Percentiles rank a stretch among this genome's conserved stretches.
Evolutionary conservation across 192 early-diverging fungal species (phyloP).

Genomic region (Geosiphon pyriformis): DNA sequence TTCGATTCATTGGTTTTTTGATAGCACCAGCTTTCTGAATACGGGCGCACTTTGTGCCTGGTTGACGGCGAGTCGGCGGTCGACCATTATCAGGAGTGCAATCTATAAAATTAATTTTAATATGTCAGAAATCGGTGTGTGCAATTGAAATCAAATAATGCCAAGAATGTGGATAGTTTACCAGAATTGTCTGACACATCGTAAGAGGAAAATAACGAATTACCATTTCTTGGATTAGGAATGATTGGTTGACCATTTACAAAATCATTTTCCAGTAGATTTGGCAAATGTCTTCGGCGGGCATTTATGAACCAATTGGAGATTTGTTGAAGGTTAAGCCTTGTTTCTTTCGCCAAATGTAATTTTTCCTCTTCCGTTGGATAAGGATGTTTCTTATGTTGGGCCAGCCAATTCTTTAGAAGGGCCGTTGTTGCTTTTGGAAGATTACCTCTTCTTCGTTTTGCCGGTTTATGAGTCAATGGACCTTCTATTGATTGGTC

Average conservation of each 20-base stretch:
- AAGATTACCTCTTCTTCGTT: constrained; percentile 49
- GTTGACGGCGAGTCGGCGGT: background rate
- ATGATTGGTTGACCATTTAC: background rate
- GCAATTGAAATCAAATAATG: background rate
- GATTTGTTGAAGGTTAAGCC: constrained; percentile 59
- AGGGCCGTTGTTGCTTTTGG: constrained; percentile 54
- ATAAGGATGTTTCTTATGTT: constrained; percentile 60
- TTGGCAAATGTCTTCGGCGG: constrained; percentile 45
- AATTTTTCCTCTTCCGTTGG: constrained; percentile 62
- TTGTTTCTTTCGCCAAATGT: constrained; percentile 44
- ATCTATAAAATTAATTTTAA: background rate
- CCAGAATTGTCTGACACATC: constrained; percentile 6
- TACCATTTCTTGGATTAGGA: background rate
- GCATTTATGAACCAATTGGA: constrained; percentile 80
- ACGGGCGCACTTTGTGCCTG: too few relatives aligned
- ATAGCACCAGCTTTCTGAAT: background rate
- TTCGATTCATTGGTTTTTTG: background rate
- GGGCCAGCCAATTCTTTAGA: constrained; percentile 55
- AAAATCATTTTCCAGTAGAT: constrained; percentile 27
- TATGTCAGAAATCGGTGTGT: background rate
- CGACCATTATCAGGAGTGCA: background rate
- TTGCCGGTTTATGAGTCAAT: background rate
- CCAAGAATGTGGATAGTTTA: background rate
- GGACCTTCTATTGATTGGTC: background rate
- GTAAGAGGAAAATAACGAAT: background rate